These are phyloP conservation scores for Fraxinus angustifolia DNA, from an alignment of 305 asterid genomes.

Conservation along the genomic window DNA sequence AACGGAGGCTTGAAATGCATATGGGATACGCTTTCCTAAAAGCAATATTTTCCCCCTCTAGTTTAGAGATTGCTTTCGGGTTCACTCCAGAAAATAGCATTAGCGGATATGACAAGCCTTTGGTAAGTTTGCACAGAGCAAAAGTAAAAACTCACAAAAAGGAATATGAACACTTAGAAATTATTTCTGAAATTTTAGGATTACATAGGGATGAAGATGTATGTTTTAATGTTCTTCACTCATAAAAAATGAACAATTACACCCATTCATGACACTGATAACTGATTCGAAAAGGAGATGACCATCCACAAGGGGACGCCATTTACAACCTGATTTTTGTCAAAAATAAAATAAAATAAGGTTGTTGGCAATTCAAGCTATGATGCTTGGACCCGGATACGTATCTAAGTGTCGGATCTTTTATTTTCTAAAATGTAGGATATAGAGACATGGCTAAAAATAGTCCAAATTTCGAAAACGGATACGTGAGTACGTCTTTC, in stretches of 20 bases:
- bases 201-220: background rate
- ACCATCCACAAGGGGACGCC: background rate
- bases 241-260: background rate
- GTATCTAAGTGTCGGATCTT: no score
- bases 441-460: no score
- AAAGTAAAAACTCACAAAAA: background rate
- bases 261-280: background rate
- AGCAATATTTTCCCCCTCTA: background rate
- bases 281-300: background rate
- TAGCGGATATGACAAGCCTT: background rate
- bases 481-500: no score
- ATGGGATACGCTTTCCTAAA: background rate
- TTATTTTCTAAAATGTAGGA: no score
- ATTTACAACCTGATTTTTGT: background rate
- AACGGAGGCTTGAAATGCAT: background rate
- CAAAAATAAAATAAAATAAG: background rate
- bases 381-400: no score
- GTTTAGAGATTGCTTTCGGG: background rate
- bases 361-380: background rate
- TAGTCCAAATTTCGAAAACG: no score
- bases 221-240: background rate
- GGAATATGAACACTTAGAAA: background rate
- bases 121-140: background rate
- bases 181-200: background rate
- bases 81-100: background rate